Conservation (phyloP, 495 filamentous ascomycete genomes). For the Penicillium turbatum region DNA sequence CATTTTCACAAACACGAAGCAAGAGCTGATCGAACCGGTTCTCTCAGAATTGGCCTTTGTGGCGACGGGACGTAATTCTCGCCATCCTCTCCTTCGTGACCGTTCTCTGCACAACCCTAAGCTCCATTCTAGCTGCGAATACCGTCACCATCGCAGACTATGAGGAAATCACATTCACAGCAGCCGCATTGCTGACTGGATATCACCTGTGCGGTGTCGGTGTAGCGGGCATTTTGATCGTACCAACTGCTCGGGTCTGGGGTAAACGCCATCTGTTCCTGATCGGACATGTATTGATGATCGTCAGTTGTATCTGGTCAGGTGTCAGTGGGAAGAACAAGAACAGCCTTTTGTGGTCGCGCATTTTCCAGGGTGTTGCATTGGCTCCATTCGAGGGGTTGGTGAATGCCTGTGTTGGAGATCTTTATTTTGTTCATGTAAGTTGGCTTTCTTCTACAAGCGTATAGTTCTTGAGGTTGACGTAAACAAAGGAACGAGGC, state of each 20-base stretch:
- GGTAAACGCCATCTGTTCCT: constrained; percentile 87
- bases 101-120: constrained; percentile 74
- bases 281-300: constrained; percentile 68
- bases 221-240: constrained; percentile 73
- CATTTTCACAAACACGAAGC: background rate
- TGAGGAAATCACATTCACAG: constrained; percentile 58
- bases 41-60: constrained; percentile 79
- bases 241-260: constrained; percentile 85
- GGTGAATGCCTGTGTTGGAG: constrained; percentile 73
- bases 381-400: constrained; percentile 72
- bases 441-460: constrained; percentile 18
- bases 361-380: constrained; percentile 70
- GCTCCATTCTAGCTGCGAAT: constrained; percentile 82
- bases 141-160: constrained; percentile 64
- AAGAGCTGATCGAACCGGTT: constrained; percentile 6
- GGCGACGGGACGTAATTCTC: constrained; percentile 79
- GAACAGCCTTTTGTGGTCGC: constrained; percentile 66
- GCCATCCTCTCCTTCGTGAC: constrained; percentile 71
- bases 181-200: constrained; percentile 77
- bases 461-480: constrained; percentile 4
- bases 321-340: constrained; percentile 65
- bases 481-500: constrained; percentile 59
- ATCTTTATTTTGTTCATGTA: constrained; percentile 75
- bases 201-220: constrained; percentile 84
- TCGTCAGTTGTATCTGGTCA: constrained; percentile 71